These are phyloP conservation scores for Yamadazyma tumulicola DNA, from an alignment of 805 yeast genomes.

Conservation along the genomic window DNA sequence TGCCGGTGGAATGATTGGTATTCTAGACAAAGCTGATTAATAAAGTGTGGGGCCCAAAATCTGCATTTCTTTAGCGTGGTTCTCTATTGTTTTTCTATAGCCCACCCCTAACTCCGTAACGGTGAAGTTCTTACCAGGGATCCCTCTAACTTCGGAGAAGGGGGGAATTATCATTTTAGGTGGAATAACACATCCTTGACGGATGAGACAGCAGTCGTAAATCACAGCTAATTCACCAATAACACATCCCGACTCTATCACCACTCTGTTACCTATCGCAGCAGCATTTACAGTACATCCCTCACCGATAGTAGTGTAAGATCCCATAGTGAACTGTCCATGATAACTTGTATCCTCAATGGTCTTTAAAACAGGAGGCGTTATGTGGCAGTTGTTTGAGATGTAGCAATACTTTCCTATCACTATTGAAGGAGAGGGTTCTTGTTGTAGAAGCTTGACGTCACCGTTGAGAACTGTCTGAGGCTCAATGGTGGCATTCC, in stretches of 20 bases:
- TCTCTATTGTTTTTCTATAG: conserved; percentile 34
- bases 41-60: conserved; percentile 12
- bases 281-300: conserved; percentile 30
- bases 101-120: conserved; percentile 25
- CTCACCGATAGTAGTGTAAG: conserved; percentile 42
- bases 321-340: conserved; percentile 41
- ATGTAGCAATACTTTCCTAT: conserved; percentile 48
- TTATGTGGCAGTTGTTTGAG: conserved; percentile 22
- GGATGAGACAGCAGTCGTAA: conserved; percentile 51
- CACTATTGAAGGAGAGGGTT: conserved; percentile 26
- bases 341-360: conserved; percentile 10
- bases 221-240: conserved; percentile 37
- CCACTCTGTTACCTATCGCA: conserved; percentile 47
- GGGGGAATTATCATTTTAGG: conserved; percentile 48
- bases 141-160: conserved; percentile 43
- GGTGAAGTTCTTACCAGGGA: conserved; percentile 30
- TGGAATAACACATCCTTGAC: conserved; percentile 40
- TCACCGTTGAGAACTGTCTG: conserved; percentile 34
- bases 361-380: conserved; percentile 12
- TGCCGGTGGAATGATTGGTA: conserved; percentile 20
- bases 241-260: conserved; percentile 40
- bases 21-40: conserved; percentile 19
- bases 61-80: conserved; percentile 28
- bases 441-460: conserved; percentile 14
- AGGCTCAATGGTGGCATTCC: conserved; percentile 42